Evolutionary conservation across 768 basidiomycete genomes (phyloP).

Genomic region (Hypholoma fasciculare): DNA sequence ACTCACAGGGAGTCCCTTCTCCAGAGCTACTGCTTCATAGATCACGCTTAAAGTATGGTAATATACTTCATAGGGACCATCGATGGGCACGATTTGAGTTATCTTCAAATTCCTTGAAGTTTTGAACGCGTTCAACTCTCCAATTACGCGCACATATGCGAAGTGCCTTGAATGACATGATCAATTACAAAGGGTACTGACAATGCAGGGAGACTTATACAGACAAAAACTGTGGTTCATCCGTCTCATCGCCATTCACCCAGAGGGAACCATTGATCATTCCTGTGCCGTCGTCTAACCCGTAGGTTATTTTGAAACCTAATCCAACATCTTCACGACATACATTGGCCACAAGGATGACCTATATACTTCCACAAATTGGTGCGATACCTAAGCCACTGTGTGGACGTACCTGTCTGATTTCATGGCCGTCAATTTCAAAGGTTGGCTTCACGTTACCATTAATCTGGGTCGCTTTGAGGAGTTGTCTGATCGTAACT

Average conservation of each 20-base stretch:
- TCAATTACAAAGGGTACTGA: neutral
- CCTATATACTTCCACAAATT: conserved; percentile 8
- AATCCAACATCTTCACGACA: neutral
- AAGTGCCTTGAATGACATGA: conserved; percentile 10
- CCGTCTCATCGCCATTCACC: neutral
- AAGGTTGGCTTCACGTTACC: neutral
- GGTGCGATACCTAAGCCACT: neutral
- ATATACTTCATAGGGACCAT: conserved; percentile 73
- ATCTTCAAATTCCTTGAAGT: conserved; percentile 21
- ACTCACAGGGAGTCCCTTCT: conserved; percentile 61
- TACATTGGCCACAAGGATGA: conserved; percentile 23
- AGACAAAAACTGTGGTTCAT: neutral
- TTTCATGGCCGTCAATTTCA: conserved; percentile 8
- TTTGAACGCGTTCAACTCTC: conserved; percentile 20
- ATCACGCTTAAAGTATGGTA: conserved; percentile 81
- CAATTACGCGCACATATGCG: conserved; percentile 21
- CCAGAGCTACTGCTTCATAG: conserved; percentile 58
- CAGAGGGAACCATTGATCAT: conserved; percentile 20
- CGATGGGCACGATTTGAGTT: conserved; percentile 61
- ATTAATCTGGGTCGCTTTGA: conserved; percentile 4
- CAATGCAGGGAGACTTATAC: neutral
- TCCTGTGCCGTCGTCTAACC: conserved; percentile 32
- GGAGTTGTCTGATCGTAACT: conserved; percentile 21
- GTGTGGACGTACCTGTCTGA: conserved; percentile 14
- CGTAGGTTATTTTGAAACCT: conserved; percentile 8